phyloP scores from a whole-genome alignment of 441 rosid genomes.

The Pelargonium exstipulatum region DNA sequence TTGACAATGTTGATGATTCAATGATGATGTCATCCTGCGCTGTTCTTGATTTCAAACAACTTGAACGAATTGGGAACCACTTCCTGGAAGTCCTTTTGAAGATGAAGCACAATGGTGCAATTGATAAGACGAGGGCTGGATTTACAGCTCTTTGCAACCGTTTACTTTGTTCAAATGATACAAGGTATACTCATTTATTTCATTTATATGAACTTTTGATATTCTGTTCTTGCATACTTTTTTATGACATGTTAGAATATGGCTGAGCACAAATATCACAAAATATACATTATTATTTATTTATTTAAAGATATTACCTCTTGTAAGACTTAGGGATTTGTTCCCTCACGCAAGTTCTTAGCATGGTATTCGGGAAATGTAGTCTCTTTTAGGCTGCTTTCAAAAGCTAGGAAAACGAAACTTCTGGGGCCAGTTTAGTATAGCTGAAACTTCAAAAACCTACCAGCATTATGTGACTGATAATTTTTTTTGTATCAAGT shows the following conservation, averaged over 20 bases:
- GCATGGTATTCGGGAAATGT: background rate
- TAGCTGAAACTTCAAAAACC: background rate
- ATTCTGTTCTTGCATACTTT: background rate
- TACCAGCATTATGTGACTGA: background rate
- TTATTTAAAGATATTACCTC: background rate
- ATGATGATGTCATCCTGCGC: slow-evolving; percentile 28
- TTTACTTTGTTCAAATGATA: slow-evolving; percentile 85
- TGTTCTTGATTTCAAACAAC: slow-evolving; percentile 76
- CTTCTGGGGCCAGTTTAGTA: background rate
- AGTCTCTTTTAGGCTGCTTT: background rate
- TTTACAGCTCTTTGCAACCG: slow-evolving; percentile 97
- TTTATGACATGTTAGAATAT: slow-evolving; percentile 5
- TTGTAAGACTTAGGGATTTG: background rate
- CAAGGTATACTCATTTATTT: slow-evolving; percentile 42
- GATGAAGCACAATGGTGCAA: slow-evolving; percentile 99
- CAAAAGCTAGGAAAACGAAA: background rate
- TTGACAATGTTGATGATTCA: slow-evolving; percentile 35
- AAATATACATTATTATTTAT: background rate
- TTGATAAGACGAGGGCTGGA: slow-evolving; percentile 98
- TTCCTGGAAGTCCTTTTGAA: slow-evolving; percentile 92
- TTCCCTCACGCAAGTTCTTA: background rate
- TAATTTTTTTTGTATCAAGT: background rate
- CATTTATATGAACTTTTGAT: slow-evolving; percentile 17
- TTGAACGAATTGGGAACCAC: slow-evolving; percentile 83
- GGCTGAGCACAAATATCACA: background rate